Evolutionary conservation across 1,284 basidiomycete species (phyloP).

Genomic region (Phlebopus sp.): DNA sequence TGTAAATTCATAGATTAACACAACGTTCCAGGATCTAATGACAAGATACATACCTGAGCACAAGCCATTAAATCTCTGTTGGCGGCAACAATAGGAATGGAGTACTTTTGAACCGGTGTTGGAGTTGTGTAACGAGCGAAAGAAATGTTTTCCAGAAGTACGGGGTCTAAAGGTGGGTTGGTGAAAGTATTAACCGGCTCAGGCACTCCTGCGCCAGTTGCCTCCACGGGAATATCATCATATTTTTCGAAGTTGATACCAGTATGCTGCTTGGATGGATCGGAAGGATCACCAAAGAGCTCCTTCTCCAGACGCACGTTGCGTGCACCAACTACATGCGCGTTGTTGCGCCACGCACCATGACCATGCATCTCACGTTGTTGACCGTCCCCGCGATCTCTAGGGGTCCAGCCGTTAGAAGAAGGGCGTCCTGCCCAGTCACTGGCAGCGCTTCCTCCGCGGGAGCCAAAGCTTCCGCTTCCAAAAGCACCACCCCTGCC

Average conservation of each 20-base stretch:
- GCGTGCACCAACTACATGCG: constrained; percentile 77
- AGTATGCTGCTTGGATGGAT: constrained; percentile 84
- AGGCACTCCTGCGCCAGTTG: constrained; percentile 92
- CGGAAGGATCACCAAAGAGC: constrained; percentile 88
- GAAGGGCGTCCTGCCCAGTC: constrained; percentile 46
- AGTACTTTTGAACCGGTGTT: constrained; percentile 99
- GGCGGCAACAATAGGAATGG: constrained; percentile 94
- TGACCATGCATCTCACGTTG: constrained; percentile 60
- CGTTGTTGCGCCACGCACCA: constrained; percentile 89
- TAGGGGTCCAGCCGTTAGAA: constrained; percentile 38
- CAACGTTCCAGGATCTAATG: not conserved
- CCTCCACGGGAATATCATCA: constrained; percentile 99
- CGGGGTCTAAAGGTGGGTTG: constrained; percentile 86
- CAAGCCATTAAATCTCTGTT: constrained; percentile 98
- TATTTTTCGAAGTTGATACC: constrained; percentile 99
- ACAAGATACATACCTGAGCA: constrained; percentile 69
- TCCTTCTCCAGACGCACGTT: constrained; percentile 93
- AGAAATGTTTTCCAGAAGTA: constrained; percentile 93
- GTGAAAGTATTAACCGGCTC: constrained; percentile 91
- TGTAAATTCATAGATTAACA: constrained; percentile 32
- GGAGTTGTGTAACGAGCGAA: constrained; percentile 92
- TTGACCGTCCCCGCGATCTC: constrained; percentile 38
- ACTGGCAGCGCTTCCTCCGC: constrained; percentile 40
- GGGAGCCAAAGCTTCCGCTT: constrained; percentile 35
- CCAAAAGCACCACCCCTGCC: constrained; percentile 38